Base-by-base conservation (phyloP, 164 flowering plant genomes). In the Liriodendron chinense region DNA sequence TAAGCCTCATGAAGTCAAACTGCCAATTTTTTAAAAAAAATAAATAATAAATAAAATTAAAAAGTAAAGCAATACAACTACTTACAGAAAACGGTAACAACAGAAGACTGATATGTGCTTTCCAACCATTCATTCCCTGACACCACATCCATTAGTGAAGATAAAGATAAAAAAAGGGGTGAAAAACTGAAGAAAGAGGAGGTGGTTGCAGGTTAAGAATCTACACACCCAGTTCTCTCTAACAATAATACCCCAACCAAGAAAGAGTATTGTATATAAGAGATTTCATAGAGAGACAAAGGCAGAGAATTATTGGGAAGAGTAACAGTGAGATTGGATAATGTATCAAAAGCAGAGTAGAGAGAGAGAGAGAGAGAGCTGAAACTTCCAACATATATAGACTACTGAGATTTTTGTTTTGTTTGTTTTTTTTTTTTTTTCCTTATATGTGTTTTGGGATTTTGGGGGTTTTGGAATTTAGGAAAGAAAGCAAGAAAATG, bases 111-210 rank as follows among this genome's bases (percentile, higher is more conserved):
- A 76, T 78, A 75, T 79, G 66, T 26, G 80, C 85, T 80, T 79
- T 85, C 85, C 80, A 83, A 78, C 87, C 87, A 85, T 82, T 84
- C 83, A 82, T 84, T 84, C 85, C 78, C 90, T 86, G 92, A 87
- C 89, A 87, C 43, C 72, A 85, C 82, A 78, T 82, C 86, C 89
- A 84, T 81, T 75, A 81, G 74, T 62, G 83, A 81, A 26, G 67
- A 82, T 72, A 72, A 81, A 75, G 66, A 61, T 66, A 1, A 66
- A 13, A 64, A 24, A 24, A 9, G 47, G 56, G 65, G 59, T 7
- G 16, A 47, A 49, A 14, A 47, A n/a, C n/a, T n/a, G n/a, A 65
- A 24, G 71, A 50, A 69, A 66, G 72, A 48, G 64, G 48, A 72
- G 66, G 69, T 16, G 34, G 62, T 43, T 68, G 78, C 62, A n/a